These are phyloP conservation scores for Geotrichum carabidarum DNA, from an alignment of 1,139 yeast species.

Conservation along the genomic window DNA sequence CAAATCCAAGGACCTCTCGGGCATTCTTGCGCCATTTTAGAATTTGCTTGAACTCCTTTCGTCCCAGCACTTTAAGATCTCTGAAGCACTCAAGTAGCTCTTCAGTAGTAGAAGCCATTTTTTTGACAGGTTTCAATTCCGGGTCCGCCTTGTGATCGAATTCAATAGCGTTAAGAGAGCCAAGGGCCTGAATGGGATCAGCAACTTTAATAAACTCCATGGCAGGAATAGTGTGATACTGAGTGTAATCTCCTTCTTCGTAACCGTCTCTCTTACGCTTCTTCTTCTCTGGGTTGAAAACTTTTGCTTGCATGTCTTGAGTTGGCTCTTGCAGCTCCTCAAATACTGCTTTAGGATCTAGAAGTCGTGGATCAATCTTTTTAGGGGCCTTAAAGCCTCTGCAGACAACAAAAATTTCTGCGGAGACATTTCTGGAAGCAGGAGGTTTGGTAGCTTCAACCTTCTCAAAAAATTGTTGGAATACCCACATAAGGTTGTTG, in stretches of 20 bases:
- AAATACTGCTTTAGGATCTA: constrained; percentile 89
- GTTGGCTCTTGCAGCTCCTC: constrained; percentile 73
- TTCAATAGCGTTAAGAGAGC: constrained; percentile 48
- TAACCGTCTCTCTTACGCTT: constrained; percentile 93
- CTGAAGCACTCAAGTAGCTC: constrained; percentile 79
- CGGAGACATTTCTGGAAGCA: constrained; percentile 96
- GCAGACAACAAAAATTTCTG: constrained; percentile 96
- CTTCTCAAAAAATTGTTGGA: constrained; percentile 88
- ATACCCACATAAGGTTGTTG: constrained; percentile 94
- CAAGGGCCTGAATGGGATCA: constrained; percentile 80
- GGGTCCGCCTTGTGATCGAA: constrained; percentile 53
- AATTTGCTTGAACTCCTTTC: constrained; percentile 79
- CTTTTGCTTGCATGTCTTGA: constrained; percentile 80
- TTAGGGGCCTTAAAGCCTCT: constrained; percentile 94
- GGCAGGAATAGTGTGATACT: constrained; percentile 67
- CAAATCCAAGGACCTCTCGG: constrained; percentile 69
- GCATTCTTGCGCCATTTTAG: constrained; percentile 87
- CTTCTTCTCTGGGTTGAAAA: constrained; percentile 89
- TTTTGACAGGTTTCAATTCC: constrained; percentile 67
- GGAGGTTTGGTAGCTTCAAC: constrained; percentile 99
- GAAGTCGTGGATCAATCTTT: constrained; percentile 82
- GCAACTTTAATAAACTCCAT: constrained; percentile 75
- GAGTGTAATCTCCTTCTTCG: constrained; percentile 85
- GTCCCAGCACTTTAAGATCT: constrained; percentile 90
- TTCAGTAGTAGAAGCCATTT: constrained; percentile 66